Percentiles rank a stretch among this genome's conserved stretches.
Evolutionary conservation across 179 eudicot genomes (phyloP).

Genomic region (Pouteria campechiana): DNA sequence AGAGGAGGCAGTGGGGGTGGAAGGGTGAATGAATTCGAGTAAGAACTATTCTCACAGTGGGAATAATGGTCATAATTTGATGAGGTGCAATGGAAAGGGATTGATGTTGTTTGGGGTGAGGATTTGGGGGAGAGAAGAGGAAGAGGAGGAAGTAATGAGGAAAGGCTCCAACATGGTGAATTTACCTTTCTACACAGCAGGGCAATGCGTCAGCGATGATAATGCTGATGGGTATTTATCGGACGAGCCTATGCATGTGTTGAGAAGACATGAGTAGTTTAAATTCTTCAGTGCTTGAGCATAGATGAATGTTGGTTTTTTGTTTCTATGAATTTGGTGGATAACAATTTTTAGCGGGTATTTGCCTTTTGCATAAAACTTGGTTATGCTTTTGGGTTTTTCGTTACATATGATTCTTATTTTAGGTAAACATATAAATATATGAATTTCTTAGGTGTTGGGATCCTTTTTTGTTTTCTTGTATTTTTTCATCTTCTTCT

Average conservation of each 20-base stretch:
- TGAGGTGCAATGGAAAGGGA: constrained; percentile 17
- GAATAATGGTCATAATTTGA: constrained; percentile 16
- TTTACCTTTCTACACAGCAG: constrained; percentile 3
- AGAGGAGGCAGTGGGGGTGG: not conserved
- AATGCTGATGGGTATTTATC: constrained; percentile 21
- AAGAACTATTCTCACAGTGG: constrained; percentile 18
- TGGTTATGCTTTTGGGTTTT: too few relatives aligned
- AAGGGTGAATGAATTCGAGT: constrained; percentile 9
- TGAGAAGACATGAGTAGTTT: not conserved
- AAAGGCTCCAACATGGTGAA: constrained; percentile 19
- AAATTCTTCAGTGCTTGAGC: too few relatives aligned
- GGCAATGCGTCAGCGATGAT: not conserved
- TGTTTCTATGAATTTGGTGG: too few relatives aligned
- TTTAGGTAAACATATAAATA: too few relatives aligned
- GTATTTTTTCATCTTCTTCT: too few relatives aligned
- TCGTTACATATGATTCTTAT: too few relatives aligned
- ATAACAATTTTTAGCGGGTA: too few relatives aligned
- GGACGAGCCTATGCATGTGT: constrained; percentile 6
- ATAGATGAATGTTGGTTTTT: too few relatives aligned
- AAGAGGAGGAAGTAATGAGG: constrained; percentile 9
- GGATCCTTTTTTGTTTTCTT: too few relatives aligned
- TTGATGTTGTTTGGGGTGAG: constrained; percentile 23
- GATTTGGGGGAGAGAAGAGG: constrained; percentile 1
- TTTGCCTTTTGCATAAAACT: too few relatives aligned
- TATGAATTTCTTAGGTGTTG: too few relatives aligned